Evolutionary conservation across 345 rosid species (phyloP).

Genomic region (Heritiera littoralis): DNA sequence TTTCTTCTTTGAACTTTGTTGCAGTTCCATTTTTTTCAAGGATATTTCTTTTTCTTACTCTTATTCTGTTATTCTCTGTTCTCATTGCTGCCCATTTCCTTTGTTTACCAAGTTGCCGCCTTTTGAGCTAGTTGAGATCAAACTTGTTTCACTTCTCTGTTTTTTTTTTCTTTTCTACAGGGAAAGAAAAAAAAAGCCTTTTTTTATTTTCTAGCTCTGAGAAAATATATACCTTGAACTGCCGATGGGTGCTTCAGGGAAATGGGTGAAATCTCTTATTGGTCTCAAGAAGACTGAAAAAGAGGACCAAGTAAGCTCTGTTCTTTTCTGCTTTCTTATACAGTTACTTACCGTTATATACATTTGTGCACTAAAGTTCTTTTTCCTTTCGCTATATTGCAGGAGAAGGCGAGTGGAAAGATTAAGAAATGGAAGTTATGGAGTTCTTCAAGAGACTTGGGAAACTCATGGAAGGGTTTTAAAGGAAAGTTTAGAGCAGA

Average conservation of each 20-base stretch:
- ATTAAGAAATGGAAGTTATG: slow-evolving; percentile 88
- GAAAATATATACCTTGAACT: background rate
- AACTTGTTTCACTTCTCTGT: background rate
- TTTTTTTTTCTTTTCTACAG: background rate
- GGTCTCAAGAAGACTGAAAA: slow-evolving; percentile 73
- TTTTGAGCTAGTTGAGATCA: background rate
- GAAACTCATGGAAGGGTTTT: slow-evolving; percentile 59
- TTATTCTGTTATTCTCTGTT: background rate
- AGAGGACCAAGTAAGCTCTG: slow-evolving; percentile 56
- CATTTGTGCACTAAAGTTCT: background rate
- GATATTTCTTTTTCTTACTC: background rate
- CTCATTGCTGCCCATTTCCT: background rate
- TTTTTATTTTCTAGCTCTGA: background rate
- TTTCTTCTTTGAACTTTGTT: slow-evolving; percentile 15
- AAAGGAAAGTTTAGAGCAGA: slow-evolving; percentile 52
- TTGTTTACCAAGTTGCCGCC: background rate
- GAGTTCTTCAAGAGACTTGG: slow-evolving; percentile 65
- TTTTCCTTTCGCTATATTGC: background rate
- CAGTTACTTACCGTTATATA: background rate
- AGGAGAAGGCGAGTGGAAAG: slow-evolving; percentile 51
- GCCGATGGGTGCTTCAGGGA: slow-evolving; percentile 90
- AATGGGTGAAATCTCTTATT: slow-evolving; percentile 84
- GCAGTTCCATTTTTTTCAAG: background rate
- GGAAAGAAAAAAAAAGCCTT: no score
- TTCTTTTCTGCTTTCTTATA: background rate